Percentiles rank a stretch among this genome's conserved stretches.
phyloP scores from a whole-genome alignment of 2,329 filamentous ascomycete species.

The Xylariaceae sp. region DNA sequence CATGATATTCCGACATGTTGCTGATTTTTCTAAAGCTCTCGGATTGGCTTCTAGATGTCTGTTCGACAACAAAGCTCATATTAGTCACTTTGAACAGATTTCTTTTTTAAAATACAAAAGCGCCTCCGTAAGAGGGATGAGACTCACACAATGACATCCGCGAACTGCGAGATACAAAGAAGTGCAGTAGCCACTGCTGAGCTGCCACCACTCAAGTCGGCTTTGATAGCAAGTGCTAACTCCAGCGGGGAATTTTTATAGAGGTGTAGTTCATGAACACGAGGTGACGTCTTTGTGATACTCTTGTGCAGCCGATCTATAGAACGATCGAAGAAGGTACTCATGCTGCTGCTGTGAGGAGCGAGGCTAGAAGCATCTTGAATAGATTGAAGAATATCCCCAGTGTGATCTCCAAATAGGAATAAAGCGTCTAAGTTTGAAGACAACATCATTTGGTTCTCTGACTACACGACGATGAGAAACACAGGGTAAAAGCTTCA shows the following conservation, averaged over 20 bases:
- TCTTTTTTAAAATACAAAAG: too few species aligned
- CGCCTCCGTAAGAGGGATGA: too few species aligned
- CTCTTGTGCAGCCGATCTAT: not conserved
- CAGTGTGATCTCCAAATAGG: slow-evolving; percentile 11
- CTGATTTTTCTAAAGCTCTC: not conserved
- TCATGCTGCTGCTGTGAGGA: not conserved
- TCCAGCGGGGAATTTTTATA: not conserved
- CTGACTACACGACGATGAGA: too few species aligned
- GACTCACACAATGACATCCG: slow-evolving; percentile 12
- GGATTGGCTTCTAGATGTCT: slow-evolving; percentile 30
- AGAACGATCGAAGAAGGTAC: not conserved
- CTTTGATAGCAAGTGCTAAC: not conserved
- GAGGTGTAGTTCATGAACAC: not conserved
- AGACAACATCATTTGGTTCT: too few species aligned
- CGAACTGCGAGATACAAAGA: slow-evolving; percentile 2
- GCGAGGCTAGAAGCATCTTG: not conserved
- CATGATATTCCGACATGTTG: not conserved
- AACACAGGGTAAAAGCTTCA: too few species aligned
- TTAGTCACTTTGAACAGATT: too few species aligned
- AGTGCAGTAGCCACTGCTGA: not conserved
- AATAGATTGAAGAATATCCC: not conserved
- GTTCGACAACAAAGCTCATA: too few species aligned
- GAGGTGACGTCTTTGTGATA: not conserved
- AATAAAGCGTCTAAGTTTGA: too few species aligned
- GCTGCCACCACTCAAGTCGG: not conserved